phyloP scores from a whole-genome alignment of 352 stramenopile species.

The Globisporangium carolinianum region DNA sequence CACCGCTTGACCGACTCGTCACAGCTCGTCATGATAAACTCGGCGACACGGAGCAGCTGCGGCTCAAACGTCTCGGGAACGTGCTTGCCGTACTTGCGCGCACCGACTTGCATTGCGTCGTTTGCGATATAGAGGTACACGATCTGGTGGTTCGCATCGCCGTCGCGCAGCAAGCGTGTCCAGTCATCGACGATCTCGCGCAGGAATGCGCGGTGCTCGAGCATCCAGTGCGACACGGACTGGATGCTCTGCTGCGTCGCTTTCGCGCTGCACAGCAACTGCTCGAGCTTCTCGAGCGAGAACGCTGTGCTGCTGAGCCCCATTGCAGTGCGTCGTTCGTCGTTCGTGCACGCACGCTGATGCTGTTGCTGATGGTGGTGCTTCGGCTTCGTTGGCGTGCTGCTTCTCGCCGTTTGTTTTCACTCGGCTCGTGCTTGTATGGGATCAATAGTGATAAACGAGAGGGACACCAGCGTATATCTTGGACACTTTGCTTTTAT shows the following conservation, averaged over 20 bases:
- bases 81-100: constrained; percentile 70
- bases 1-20: constrained; percentile 83
- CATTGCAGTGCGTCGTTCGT: constrained; percentile 5
- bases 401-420: too few relatives aligned
- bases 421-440: too few relatives aligned
- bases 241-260: constrained; percentile 83
- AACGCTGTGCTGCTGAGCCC: constrained; percentile 18
- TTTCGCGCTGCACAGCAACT: constrained; percentile 59
- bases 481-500: background rate
- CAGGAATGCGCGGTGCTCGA: constrained; percentile 50
- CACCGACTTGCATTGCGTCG: constrained; percentile 80
- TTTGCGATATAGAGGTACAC: constrained; percentile 83
- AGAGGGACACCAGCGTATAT: background rate
- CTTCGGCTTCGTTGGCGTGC: background rate
- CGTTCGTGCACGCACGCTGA: background rate
- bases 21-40: constrained; percentile 58
- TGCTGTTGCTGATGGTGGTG: background rate
- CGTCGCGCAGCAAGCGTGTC: constrained; percentile 36
- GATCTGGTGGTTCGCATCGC: constrained; percentile 65
- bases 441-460: background rate
- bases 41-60: constrained; percentile 44
- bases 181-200: constrained; percentile 59
- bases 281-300: constrained; percentile 54
- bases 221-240: constrained; percentile 69
- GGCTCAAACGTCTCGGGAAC: constrained; percentile 57